Conservation (phyloP, 768 basidiomycete species). For the Pleurotus ostreatus region DNA sequence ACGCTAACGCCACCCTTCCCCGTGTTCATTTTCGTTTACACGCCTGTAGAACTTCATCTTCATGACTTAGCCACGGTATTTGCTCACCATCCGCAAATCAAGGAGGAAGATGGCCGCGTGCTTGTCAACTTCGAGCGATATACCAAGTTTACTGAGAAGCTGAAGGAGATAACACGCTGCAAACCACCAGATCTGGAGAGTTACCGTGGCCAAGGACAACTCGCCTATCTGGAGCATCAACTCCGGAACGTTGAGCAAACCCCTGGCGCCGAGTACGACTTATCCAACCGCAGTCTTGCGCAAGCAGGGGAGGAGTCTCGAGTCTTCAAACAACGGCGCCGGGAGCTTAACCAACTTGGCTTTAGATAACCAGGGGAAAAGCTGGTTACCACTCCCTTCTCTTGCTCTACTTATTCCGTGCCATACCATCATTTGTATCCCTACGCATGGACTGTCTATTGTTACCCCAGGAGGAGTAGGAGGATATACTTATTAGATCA, state of each 20-base stretch:
- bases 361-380: conserved; percentile 12
- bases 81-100: conserved; percentile 21
- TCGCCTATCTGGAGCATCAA: conserved; percentile 39
- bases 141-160: conserved; percentile 29
- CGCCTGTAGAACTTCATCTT: conserved; percentile 32
- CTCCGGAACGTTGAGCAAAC: conserved; percentile 25
- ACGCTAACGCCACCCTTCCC: conserved; percentile 9
- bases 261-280: conserved; percentile 25
- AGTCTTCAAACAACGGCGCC: conserved; percentile 15
- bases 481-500: too few relatives aligned
- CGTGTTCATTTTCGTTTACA: too few relatives aligned
- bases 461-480: too few relatives aligned
- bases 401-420: not conserved
- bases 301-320: conserved; percentile 25
- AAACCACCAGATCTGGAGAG: conserved; percentile 28
- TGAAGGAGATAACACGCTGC: conserved; percentile 29
- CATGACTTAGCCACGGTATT: conserved; percentile 30
- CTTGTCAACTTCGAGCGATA: conserved; percentile 43
- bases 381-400: not conserved
- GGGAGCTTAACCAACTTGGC: conserved; percentile 20
- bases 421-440: too few relatives aligned
- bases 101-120: conserved; percentile 25
- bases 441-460: too few relatives aligned
- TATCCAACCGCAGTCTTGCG: conserved; percentile 27
- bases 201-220: conserved; percentile 26